Conservation (phyloP, 2,329 filamentous ascomycete genomes). For the Fusarium devonianum region DNA sequence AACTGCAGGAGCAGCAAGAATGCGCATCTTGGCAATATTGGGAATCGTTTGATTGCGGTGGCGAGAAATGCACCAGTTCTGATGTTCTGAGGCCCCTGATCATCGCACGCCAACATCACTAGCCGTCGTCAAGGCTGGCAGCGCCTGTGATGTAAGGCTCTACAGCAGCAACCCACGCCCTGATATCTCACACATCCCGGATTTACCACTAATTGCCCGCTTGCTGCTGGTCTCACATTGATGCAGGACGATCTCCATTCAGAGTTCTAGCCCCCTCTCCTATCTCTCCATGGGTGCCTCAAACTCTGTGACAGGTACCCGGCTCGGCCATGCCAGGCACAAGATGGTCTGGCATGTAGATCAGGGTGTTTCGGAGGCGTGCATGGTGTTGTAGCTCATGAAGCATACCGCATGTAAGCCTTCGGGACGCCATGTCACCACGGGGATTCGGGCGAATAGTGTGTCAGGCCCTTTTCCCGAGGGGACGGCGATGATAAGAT, state of each 20-base stretch:
- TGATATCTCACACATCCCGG: too few species aligned
- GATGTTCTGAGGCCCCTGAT: conserved; percentile 10
- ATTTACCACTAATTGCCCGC: too few species aligned
- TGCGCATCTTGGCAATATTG: conserved; percentile 32
- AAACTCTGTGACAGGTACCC: conserved; percentile 15
- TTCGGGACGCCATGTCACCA: conserved; percentile 12
- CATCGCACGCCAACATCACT: conserved; percentile 8
- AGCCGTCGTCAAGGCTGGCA: too few species aligned
- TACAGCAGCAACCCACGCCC: too few species aligned
- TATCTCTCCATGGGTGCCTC: not conserved
- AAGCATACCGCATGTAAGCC: conserved; percentile 9
- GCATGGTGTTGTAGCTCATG: conserved; percentile 8
- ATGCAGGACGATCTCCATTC: not conserved
- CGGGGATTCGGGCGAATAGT: not conserved
- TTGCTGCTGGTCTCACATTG: not conserved
- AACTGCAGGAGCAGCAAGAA: conserved; percentile 8
- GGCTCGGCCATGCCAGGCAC: conserved; percentile 7
- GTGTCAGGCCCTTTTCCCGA: conserved; percentile 2
- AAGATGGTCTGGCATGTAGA: conserved; percentile 21
- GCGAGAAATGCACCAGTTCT: conserved; percentile 24
- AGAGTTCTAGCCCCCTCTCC: not conserved
- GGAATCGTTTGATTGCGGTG: conserved; percentile 30
- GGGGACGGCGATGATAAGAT: conserved; percentile 3
- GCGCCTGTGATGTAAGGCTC: too few species aligned
- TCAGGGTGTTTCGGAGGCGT: conserved; percentile 12